Evolutionary conservation across 2,329 filamentous ascomycete genomes (phyloP).

Genomic region (Colletotrichum sp.): DNA sequence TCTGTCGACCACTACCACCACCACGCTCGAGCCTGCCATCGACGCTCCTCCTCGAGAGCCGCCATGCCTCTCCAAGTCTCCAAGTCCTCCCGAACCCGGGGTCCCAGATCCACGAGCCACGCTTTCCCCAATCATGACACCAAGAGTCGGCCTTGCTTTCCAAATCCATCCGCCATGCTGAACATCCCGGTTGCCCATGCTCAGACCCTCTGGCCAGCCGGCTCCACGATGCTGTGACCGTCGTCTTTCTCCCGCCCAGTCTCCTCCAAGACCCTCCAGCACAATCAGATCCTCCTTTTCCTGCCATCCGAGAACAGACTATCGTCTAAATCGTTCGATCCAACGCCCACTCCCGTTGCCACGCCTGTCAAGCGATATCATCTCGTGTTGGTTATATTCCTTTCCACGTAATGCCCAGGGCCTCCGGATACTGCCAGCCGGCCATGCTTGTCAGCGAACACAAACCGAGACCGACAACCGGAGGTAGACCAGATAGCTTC

Average conservation of each 20-base stretch:
- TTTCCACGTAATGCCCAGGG: not conserved
- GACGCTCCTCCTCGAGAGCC: not conserved
- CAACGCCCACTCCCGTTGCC: not conserved
- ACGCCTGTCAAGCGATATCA: conserved; percentile 3
- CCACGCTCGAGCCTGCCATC: not conserved
- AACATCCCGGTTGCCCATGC: not conserved
- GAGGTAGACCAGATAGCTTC: not conserved
- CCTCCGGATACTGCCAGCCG: not conserved
- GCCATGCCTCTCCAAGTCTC: not conserved
- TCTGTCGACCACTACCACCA: not conserved
- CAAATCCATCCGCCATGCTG: not conserved
- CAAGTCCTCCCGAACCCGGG: not conserved
- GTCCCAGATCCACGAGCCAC: not conserved
- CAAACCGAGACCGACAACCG: not conserved
- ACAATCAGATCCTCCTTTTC: not conserved
- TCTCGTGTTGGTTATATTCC: conserved; percentile 3
- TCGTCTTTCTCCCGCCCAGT: not conserved
- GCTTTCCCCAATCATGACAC: conserved; percentile 1
- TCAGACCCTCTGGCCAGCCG: conserved; percentile 1
- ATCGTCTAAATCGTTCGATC: conserved; percentile 1
- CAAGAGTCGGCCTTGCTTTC: not conserved
- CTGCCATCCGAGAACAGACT: not conserved
- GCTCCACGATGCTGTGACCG: conserved; percentile 3
- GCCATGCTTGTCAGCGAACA: not conserved
- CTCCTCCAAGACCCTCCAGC: not conserved